Conservation (phyloP, 2,329 filamentous ascomycete genomes). For the Aspergillus ibericus region DNA sequence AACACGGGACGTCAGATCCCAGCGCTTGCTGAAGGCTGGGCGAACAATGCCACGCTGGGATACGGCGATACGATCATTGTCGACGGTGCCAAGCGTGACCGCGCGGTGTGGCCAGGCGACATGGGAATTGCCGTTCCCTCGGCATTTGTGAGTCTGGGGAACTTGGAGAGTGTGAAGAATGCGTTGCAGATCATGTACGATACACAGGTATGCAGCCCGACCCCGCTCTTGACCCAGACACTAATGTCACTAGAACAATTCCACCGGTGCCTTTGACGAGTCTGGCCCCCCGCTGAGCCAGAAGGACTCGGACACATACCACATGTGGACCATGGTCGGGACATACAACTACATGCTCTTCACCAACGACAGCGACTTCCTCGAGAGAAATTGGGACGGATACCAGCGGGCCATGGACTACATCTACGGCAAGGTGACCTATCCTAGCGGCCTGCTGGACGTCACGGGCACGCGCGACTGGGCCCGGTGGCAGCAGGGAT, state of each 20-base stretch:
- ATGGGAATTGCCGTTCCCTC: constrained; percentile 53
- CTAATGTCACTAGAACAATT: constrained; percentile 21
- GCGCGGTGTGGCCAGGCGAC: constrained; percentile 50
- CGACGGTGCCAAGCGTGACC: constrained; percentile 46
- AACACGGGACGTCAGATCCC: constrained; percentile 39
- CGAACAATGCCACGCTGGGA: constrained; percentile 42
- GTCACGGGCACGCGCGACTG: constrained; percentile 54
- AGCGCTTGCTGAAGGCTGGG: constrained; percentile 35
- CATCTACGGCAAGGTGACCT: constrained; percentile 46
- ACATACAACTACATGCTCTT: constrained; percentile 60
- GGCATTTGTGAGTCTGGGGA: constrained; percentile 45
- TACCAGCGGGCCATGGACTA: constrained; percentile 52
- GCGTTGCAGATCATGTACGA: constrained; percentile 51
- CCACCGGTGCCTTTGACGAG: constrained; percentile 37
- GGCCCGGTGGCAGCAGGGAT: constrained; percentile 52
- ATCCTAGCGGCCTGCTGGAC: constrained; percentile 49
- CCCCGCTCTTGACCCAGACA: background rate
- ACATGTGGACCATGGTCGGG: constrained; percentile 58
- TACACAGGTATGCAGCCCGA: constrained; percentile 32
- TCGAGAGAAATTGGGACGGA: constrained; percentile 49
- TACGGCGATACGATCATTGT: constrained; percentile 45
- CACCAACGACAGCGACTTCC: constrained; percentile 53
- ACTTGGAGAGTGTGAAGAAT: constrained; percentile 50
- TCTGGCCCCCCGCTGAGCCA: constrained; percentile 37
- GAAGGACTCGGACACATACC: constrained; percentile 37